These are phyloP conservation scores for Eucalyptus cloeziana DNA, from an alignment of 345 rosid genomes.

Conservation along the genomic window DNA sequence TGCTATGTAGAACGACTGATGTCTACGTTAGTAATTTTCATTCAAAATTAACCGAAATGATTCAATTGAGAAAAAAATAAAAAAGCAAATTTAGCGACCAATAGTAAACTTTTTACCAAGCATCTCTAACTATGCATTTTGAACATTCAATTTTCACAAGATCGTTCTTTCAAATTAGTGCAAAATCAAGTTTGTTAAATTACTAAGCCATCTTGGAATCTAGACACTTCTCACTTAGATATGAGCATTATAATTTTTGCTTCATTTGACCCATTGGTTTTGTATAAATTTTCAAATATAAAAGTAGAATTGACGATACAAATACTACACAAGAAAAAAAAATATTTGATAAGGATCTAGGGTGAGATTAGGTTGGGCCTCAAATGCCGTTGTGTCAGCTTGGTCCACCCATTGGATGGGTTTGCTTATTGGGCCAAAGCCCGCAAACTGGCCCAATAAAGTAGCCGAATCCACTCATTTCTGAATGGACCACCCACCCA, in stretches of 20 bases:
- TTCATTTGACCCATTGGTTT: too few species aligned
- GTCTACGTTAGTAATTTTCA: background rate
- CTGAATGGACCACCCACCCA: too few species aligned
- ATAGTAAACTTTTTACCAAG: background rate
- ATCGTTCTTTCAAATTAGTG: background rate
- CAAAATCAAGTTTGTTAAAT: background rate
- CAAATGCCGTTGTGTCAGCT: background rate
- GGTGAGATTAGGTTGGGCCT: background rate
- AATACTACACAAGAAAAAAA: background rate
- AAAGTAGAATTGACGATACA: background rate
- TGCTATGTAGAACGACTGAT: rapidly evolving
- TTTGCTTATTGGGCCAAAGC: background rate
- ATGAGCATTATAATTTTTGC: background rate
- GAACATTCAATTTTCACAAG: background rate
- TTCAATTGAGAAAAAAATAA: rapidly evolving
- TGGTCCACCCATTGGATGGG: background rate
- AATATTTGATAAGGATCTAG: background rate
- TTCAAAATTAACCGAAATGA: background rate
- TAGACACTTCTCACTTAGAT: background rate
- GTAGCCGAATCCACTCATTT: background rate
- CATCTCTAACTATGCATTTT: background rate
- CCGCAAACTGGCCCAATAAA: background rate
- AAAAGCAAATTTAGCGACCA: background rate
- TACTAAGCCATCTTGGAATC: background rate
- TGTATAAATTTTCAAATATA: too few species aligned